phyloP scores from a whole-genome alignment of 148 eudicot species.

The Camellia granthamiana region DNA sequence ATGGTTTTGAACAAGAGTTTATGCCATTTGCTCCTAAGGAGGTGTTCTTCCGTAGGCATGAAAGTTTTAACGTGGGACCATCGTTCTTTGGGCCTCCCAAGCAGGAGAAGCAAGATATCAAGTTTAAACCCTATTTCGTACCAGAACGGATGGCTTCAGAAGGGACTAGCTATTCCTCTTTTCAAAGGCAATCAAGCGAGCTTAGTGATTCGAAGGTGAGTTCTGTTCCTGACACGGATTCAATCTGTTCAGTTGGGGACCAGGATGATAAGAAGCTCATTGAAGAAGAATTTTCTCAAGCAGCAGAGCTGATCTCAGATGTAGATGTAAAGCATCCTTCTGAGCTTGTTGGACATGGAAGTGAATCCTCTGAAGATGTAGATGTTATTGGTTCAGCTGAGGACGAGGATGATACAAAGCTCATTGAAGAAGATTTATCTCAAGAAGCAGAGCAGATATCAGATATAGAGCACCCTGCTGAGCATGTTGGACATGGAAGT shows the following conservation, averaged over 20 bases:
- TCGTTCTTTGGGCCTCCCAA: slow-evolving; percentile 29
- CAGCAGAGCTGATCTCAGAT: slow-evolving; percentile 24
- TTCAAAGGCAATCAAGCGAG: slow-evolving; percentile 52
- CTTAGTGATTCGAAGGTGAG: slow-evolving; percentile 52
- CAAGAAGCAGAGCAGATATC: slow-evolving; percentile 25
- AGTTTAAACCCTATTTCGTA: slow-evolving; percentile 39
- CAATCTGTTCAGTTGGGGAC: slow-evolving; percentile 36
- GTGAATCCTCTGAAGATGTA: slow-evolving; percentile 48
- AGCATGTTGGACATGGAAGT: slow-evolving; percentile 45
- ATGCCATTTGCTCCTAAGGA: slow-evolving; percentile 27
- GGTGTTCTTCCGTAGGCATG: slow-evolving; percentile 37
- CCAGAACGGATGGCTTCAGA: slow-evolving; percentile 31
- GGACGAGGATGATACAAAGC: slow-evolving; percentile 31
- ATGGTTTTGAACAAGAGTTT: slow-evolving; percentile 28
- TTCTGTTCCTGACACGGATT: slow-evolving; percentile 54
- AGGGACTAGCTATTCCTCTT: slow-evolving; percentile 39
- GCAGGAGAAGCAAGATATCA: slow-evolving; percentile 14
- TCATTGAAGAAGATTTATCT: slow-evolving; percentile 28
- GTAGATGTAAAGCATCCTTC: slow-evolving; percentile 29
- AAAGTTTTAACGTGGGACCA: slow-evolving; percentile 36
- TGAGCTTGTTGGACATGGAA: slow-evolving; percentile 43
- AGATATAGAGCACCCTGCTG: slow-evolving; percentile 31
- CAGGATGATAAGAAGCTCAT: slow-evolving; percentile 28
- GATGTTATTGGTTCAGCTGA: slow-evolving; percentile 32
- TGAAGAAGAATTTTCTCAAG: slow-evolving; percentile 31